Evolutionary conservation across 257 asterid genomes (phyloP).

Genomic region (Scutellaria galericulata): DNA sequence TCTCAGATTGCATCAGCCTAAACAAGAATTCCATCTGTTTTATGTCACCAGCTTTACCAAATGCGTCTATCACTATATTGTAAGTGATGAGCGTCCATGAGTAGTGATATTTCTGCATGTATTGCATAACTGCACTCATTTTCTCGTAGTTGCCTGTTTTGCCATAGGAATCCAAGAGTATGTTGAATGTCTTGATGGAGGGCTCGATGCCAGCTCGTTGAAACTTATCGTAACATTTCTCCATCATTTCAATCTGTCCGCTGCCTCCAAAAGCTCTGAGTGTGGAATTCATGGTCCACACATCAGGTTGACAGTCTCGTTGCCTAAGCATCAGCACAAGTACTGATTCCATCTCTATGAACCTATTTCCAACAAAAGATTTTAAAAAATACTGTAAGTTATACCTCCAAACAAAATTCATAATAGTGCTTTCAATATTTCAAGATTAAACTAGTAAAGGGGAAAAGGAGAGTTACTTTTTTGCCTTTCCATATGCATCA

Average conservation of each 20-base stretch:
- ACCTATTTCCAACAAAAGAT: constrained; percentile 52
- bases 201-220: constrained; percentile 89
- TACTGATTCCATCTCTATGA: constrained; percentile 79
- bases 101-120: constrained; percentile 89
- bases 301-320: constrained; percentile 73
- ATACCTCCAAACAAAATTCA: not conserved
- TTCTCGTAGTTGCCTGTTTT: constrained; percentile 77
- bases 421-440: not conserved
- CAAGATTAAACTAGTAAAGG: constrained; percentile 27
- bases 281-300: constrained; percentile 96
- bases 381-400: not conserved
- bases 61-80: constrained; percentile 89
- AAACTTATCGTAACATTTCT: constrained; percentile 86
- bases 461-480: constrained; percentile 52
- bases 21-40: constrained; percentile 86
- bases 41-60: constrained; percentile 81
- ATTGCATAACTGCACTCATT: constrained; percentile 91
- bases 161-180: constrained; percentile 82
- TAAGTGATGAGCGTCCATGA: constrained; percentile 87
- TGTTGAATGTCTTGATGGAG: constrained; percentile 83
- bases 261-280: constrained; percentile 94
- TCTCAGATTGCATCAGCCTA: constrained; percentile 90
- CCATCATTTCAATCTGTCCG: constrained; percentile 93
- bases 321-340: constrained; percentile 80
- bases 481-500: constrained; percentile 94